Conservation (phyloP, 495 filamentous ascomycete species). For the Penicillium manginii region DNA sequence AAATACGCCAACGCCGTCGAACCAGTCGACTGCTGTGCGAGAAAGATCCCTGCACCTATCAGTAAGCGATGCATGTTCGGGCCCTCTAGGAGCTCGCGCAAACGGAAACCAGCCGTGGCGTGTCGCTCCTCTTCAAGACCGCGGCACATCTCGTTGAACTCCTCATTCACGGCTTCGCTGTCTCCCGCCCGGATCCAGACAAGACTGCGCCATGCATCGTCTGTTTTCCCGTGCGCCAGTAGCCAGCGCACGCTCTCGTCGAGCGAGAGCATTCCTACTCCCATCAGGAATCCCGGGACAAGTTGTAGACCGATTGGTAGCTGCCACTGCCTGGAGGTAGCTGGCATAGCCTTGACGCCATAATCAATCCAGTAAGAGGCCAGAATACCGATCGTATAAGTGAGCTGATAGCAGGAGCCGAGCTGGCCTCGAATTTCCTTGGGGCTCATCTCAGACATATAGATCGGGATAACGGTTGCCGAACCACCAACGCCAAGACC, state of each 20-base stretch:
- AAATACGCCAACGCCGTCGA: constrained; percentile 58
- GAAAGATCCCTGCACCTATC: constrained; percentile 45
- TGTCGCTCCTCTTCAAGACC: constrained; percentile 48
- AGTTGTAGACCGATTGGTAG: constrained; percentile 58
- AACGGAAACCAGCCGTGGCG: constrained; percentile 44
- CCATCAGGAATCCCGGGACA: constrained; percentile 52
- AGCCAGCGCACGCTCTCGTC: constrained; percentile 58
- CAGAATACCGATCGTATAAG: constrained; percentile 56
- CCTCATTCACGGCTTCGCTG: constrained; percentile 37
- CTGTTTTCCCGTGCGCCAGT: constrained; percentile 43
- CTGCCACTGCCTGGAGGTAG: constrained; percentile 56
- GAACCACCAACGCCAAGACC: constrained; percentile 62
- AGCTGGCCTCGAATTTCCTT: constrained; percentile 57
- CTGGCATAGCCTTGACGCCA: constrained; percentile 58
- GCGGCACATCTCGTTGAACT: constrained; percentile 50
- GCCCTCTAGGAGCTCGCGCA: constrained; percentile 46
- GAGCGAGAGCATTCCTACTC: constrained; percentile 52
- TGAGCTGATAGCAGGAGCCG: constrained; percentile 56
- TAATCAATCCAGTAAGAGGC: constrained; percentile 60
- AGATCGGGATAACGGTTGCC: constrained; percentile 61
- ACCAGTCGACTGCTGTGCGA: constrained; percentile 56
- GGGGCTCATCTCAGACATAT: constrained; percentile 59
- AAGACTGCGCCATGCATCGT: constrained; percentile 49
- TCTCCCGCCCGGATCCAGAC: constrained; percentile 53
- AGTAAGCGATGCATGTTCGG: constrained; percentile 47